A percentile compares a stretch with the other conserved stretches of the same genome.
Evolutionary conservation across 805 yeast species (phyloP).

Genomic region (Barnettozyma sp.): DNA sequence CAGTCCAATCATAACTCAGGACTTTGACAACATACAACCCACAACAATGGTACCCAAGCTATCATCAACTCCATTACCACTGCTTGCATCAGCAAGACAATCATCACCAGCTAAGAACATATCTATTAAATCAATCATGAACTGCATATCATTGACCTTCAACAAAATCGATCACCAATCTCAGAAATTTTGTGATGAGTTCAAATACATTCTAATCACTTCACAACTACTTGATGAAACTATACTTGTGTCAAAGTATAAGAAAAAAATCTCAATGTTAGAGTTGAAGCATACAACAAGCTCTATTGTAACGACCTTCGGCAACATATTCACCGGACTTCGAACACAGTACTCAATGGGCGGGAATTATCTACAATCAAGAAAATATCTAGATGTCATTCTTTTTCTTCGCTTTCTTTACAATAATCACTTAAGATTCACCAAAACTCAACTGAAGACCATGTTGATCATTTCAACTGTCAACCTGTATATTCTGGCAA

Average conservation of each 20-base stretch:
- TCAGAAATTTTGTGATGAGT: conserved; percentile 39
- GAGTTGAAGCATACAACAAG: conserved; percentile 2
- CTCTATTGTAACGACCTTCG: not conserved
- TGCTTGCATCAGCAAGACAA: no score
- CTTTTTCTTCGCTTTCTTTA: conserved; percentile 3
- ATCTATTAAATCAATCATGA: conserved; percentile 1
- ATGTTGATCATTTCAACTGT: conserved; percentile 6
- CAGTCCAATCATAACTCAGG: conserved; percentile 3
- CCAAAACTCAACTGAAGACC: conserved; percentile 1
- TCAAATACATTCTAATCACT: conserved; percentile 42
- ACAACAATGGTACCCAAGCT: conserved; percentile 1
- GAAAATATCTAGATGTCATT: conserved; percentile 1
- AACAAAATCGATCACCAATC: conserved; percentile 3
- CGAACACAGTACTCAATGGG: not conserved
- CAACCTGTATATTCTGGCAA: conserved; percentile 8
- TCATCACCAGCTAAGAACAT: no score
- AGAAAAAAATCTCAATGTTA: conserved; percentile 13
- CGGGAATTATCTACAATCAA: not conserved
- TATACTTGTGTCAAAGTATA: conserved; percentile 24
- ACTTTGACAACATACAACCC: not conserved
- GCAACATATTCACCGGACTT: conserved; percentile 1
- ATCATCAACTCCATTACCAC: no score
- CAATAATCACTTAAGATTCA: conserved; percentile 4
- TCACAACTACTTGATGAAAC: conserved; percentile 41
- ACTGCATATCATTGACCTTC: conserved; percentile 7